Base-by-base conservation (phyloP, 2,329 filamentous ascomycete genomes). In the Anisogramma anomala region DNA sequence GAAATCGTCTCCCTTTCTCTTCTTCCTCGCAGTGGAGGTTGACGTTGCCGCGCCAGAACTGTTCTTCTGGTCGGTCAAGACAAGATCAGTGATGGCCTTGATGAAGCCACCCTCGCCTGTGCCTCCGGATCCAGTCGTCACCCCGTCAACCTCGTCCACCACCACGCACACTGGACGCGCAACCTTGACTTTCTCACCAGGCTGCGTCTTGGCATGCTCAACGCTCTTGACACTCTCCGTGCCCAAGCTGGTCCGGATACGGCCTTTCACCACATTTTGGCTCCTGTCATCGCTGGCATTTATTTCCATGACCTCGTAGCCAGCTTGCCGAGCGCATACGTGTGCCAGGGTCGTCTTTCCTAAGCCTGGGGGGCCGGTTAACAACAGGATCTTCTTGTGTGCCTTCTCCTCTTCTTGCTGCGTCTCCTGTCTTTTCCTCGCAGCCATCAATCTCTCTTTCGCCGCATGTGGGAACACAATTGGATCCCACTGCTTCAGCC, bases 251-350 rank as follows among this genome's bases (percentile, higher is more conserved):
- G 94, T 94, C 51, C 84, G 75, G 50, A 98, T 95, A 13, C 87
- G 75, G 6, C 85, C 86, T 56, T 84, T 91, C 26, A 98, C 91
- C 2, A 98, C 86, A 54, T 89, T 79, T 22, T 75, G 73, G 55
- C 86, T 94, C 53, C 91, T 74, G 56, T 98, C 93, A 55, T 98
- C 91, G 53, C 89, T 96, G 7, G 93, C 91, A 53, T 98, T 98
- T 62, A 98, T 94, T 58, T 98, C 91, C 56, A 96, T 74, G 1
- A 94, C 84, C 54, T 96, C 91, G 53, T 98, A 98, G 0, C 91
- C 91, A 4, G 91, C 91, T 61, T 98, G 91, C 51, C 72, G 80
- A 0, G 93, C 93, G 57, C 91, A 96, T 0, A 98, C 91, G 60
- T 98, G 91, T 2, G 91, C 91, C 35, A 98, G 61, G 0, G 91